phyloP scores from a whole-genome alignment of 2,329 filamentous ascomycete genomes.

The Celoporthe dispersa region DNA sequence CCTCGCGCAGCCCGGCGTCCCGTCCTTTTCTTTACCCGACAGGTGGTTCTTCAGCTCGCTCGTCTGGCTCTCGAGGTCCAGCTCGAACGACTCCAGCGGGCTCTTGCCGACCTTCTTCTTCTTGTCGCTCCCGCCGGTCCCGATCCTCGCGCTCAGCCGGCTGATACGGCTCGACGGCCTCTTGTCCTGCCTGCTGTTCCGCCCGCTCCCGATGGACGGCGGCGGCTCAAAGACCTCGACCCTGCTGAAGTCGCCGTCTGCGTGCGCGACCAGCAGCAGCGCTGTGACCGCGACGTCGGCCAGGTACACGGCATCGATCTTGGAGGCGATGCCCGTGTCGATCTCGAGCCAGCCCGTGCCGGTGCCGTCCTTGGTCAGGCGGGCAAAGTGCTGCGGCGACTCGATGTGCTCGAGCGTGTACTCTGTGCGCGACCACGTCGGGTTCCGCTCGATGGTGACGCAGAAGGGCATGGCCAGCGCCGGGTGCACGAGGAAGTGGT shows the following conservation, averaged over 20 bases:
- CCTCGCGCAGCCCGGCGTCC: slow-evolving; percentile 54
- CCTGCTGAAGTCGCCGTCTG: slow-evolving; percentile 56
- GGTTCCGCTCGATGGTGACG: slow-evolving; percentile 60
- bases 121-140: slow-evolving; percentile 17
- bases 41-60: slow-evolving; percentile 50
- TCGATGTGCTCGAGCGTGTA: slow-evolving; percentile 70
- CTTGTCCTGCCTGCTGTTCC: slow-evolving; percentile 31
- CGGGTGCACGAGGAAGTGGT: slow-evolving; percentile 67
- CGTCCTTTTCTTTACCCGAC: slow-evolving; percentile 48
- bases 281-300: slow-evolving; percentile 66
- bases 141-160: slow-evolving; percentile 35
- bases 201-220: slow-evolving; percentile 43
- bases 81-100: slow-evolving; percentile 61
- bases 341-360: slow-evolving; percentile 65
- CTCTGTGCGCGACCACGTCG: slow-evolving; percentile 64
- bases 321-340: slow-evolving; percentile 62
- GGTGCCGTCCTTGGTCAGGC: slow-evolving; percentile 63
- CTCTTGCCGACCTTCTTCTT: slow-evolving; percentile 33
- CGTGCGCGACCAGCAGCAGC: slow-evolving; percentile 61
- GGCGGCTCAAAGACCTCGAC: slow-evolving; percentile 64
- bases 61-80: slow-evolving; percentile 67
- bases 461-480: slow-evolving; percentile 67
- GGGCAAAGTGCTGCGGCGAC: slow-evolving; percentile 62
- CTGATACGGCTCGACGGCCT: slow-evolving; percentile 39
- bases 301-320: slow-evolving; percentile 65